Conservation (phyloP, 371 early-diverging fungal genomes). For the Mortierella sp. region DNA sequence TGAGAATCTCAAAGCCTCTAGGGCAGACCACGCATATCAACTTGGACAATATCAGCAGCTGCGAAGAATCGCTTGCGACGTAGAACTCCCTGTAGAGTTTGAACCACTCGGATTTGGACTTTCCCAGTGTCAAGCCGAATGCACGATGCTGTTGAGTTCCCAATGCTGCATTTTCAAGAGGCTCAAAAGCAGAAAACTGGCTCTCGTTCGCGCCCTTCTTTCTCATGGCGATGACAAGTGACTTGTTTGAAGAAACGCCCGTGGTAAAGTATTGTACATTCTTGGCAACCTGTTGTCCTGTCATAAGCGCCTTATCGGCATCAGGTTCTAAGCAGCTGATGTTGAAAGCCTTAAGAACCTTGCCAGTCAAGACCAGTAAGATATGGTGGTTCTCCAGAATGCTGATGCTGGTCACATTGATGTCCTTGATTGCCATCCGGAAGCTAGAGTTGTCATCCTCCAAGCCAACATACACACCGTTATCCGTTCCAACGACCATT, state of each 20-base stretch:
- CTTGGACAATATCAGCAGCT: constrained; percentile 81
- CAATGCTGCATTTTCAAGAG: constrained; percentile 38
- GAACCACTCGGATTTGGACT: constrained; percentile 50
- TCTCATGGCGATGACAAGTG: constrained; percentile 48
- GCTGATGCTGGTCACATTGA: constrained; percentile 85
- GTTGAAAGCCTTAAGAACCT: constrained; percentile 75
- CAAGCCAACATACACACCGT: constrained; percentile 77
- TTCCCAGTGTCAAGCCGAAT: constrained; percentile 40
- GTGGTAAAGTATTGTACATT: constrained; percentile 85
- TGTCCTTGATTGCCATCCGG: constrained; percentile 71
- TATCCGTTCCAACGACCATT: constrained; percentile 86
- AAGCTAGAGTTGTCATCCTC: constrained; percentile 47
- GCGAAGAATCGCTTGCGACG: constrained; percentile 83
- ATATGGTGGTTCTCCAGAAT: constrained; percentile 78
- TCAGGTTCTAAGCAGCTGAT: constrained; percentile 70
- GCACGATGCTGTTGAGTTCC: constrained; percentile 17
- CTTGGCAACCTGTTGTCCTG: constrained; percentile 76
- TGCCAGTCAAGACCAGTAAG: constrained; percentile 76
- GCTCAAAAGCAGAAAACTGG: constrained; percentile 42
- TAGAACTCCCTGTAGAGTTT: constrained; percentile 68
- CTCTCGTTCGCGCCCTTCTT: constrained; percentile 43
- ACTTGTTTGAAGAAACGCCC: constrained; percentile 60
- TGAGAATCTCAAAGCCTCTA: constrained; percentile 93
- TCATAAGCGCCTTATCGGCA: constrained; percentile 56
- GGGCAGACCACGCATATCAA: constrained; percentile 88